Base-by-base conservation (phyloP, 768 basidiomycete species). In the Naematelia aurantialba region DNA sequence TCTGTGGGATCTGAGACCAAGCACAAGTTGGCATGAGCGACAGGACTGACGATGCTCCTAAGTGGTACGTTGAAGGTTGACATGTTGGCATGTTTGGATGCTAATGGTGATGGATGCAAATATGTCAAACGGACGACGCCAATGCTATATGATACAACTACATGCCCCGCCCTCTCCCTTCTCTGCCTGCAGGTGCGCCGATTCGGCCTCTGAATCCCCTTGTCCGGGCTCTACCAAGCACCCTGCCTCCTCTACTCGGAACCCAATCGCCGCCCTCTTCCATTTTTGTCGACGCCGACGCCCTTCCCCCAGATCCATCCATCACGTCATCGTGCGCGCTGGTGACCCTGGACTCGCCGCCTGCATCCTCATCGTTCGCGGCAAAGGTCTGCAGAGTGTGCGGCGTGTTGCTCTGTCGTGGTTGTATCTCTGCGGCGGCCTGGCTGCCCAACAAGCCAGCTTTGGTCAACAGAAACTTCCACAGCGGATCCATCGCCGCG, bases 401-500 rank as follows among this genome's bases (percentile, higher is more conserved):
- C n/a, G n/a, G n/a, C 17, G 34, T 39, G 34, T 8, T 39, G 34
- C 34, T 39, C 34, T 8, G 34, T 39, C 17, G n/a, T n/a, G n/a
- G n/a, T n/a, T n/a, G n/a, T 39, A 17, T 39, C 17, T 8, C 17
- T 39, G 34, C 8, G 8, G 34, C 34, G 8, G 8, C 34, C 17
- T 39, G 34, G 17, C 8, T 39, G 8, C 34, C 34, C 8, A 49
- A 19, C 5, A 61, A 27, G 10, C 44, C 58, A 14, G 66, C 63
- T 60, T 76, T 76, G n/a, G 54, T 59, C 19, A 73, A 53, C 4
- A 76, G 17, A 47, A 59, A 74, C 59, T 69, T 66, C 72, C 72
- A 76, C 0, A 76, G 54, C 1, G 54, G 54, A 30, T 74, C 75
- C 8, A 74, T 64, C 5, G 59, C 27, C 3, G 46, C 29, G 22